These are phyloP conservation scores for Deinandra increscens DNA, from an alignment of 129 eudicot genomes.

Conservation along the genomic window DNA sequence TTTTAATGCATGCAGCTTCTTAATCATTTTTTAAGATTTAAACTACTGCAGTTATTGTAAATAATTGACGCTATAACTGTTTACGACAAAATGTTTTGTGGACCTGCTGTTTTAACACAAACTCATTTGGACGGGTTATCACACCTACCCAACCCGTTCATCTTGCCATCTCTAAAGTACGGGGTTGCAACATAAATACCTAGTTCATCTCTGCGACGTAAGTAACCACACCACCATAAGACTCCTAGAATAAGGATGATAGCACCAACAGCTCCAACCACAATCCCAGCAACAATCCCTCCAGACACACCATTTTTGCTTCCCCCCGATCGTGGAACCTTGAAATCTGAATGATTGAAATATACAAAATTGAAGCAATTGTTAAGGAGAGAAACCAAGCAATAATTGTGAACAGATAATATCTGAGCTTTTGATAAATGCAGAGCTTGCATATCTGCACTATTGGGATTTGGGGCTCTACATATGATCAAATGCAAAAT, in stretches of 20 bases:
- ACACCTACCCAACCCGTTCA: neutral
- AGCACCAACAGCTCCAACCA: constrained; percentile 41
- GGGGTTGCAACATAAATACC: constrained; percentile 35
- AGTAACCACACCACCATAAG: constrained; percentile 60
- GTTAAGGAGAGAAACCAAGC: neutral
- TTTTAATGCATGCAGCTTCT: neutral
- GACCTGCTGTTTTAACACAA: neutral
- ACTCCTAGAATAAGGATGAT: constrained; percentile 37
- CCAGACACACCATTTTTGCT: constrained; percentile 36
- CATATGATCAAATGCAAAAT: neutral
- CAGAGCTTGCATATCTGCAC: neutral
- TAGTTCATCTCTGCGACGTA: constrained; percentile 27
- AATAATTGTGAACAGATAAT: neutral
- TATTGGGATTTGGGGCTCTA: neutral
- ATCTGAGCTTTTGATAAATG: neutral
- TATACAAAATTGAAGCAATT: neutral
- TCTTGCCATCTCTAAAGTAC: neutral
- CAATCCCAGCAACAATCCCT: constrained; percentile 53
- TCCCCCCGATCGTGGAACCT: constrained; percentile 22
- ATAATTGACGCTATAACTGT: neutral
- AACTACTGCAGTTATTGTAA: neutral
- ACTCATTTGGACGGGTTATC: neutral
- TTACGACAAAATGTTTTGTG: neutral
- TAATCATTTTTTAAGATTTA: neutral
- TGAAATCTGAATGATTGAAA: constrained; percentile 36